Evolutionary conservation across 371 early-diverging fungal species (phyloP), one percentile per base, ranked within the genome.

Genomic region (Rhizopus stolonifer): DNA sequence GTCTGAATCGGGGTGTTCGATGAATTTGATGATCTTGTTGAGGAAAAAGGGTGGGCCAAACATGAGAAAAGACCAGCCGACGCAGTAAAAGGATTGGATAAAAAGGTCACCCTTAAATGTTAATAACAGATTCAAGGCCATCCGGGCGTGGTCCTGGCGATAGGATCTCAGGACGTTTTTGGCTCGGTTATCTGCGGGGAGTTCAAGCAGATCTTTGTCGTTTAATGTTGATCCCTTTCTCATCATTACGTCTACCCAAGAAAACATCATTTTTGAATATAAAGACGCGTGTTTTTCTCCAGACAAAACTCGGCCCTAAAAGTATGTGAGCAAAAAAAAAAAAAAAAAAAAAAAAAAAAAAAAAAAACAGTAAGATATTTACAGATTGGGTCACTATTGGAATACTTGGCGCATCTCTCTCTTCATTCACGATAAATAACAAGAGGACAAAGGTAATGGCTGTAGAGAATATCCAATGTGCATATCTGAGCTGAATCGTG

Each of bases 21-120:
- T 73, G 53, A 69, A 81, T 25, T 64, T 64, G 62, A 85, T 63
- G 39, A 83, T 79, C 58, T 66, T 72, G 70, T 81, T 83, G 42
- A 81, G 67, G 44, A 73, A 83, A 36, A 61, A 71, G 3, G 83
- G 83, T 29, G 83, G 80, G 36, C 74, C 80, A 62, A 80, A 80
- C 58, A 81, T 64, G 34, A 72, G 46, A 6, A 79, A 46, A 29
- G 71, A 67, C 79, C 79, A 80, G 7, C 73, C 69, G 43, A 81
- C 19, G 19, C 79, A 55, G 54, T 75, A 83, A 11, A 68, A 33
- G 45, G 68, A 63, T 51, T 81, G 81, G 0, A 39, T 36, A 29
- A 67, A 52, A 31, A 81, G 50, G 13, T 71, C 64, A 32, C 63
- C 23, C 21, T 60, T 54, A 39, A 74, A 77, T 5, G 75, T 64